Evolutionary conservation across 768 basidiomycete genomes (phyloP).

Genomic region (Suillus variegatus): DNA sequence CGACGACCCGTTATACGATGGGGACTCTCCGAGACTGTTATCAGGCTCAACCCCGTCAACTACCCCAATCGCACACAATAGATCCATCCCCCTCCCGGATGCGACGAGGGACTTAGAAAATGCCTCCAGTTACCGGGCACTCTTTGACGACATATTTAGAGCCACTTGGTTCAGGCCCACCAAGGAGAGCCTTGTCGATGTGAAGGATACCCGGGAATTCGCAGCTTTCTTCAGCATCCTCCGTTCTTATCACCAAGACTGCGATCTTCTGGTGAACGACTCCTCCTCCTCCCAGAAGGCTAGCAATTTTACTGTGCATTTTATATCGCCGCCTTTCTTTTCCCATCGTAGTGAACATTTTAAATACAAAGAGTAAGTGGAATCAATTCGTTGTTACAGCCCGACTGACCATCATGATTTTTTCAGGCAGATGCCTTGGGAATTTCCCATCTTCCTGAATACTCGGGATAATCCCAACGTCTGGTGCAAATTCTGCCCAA

Average conservation of each 20-base stretch:
- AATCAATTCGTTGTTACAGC: not conserved
- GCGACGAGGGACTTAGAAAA: not conserved
- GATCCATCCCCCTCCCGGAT: not conserved
- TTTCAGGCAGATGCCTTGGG: constrained; percentile 15
- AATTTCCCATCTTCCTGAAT: constrained; percentile 15
- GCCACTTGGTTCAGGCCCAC: not conserved
- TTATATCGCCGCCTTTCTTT: constrained; percentile 17
- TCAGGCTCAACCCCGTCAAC: not conserved
- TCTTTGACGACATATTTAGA: not conserved
- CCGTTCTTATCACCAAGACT: constrained; percentile 6
- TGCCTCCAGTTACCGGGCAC: not conserved
- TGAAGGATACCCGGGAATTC: constrained; percentile 8
- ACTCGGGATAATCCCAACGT: fast-evolving
- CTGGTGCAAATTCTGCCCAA: constrained; percentile 10
- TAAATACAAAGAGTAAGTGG: constrained; percentile 2
- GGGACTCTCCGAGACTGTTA: not conserved
- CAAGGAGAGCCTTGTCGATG: not conserved
- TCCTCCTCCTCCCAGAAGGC: constrained; percentile 11
- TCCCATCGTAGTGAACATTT: not conserved
- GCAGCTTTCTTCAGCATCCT: constrained; percentile 11
- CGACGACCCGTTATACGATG: not conserved
- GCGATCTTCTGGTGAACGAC: not conserved
- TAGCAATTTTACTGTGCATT: constrained; percentile 13
- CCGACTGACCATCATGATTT: not conserved
- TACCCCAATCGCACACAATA: not conserved